Conservation (phyloP, 345 rosid genomes). For the Citrus sinensis region DNA sequence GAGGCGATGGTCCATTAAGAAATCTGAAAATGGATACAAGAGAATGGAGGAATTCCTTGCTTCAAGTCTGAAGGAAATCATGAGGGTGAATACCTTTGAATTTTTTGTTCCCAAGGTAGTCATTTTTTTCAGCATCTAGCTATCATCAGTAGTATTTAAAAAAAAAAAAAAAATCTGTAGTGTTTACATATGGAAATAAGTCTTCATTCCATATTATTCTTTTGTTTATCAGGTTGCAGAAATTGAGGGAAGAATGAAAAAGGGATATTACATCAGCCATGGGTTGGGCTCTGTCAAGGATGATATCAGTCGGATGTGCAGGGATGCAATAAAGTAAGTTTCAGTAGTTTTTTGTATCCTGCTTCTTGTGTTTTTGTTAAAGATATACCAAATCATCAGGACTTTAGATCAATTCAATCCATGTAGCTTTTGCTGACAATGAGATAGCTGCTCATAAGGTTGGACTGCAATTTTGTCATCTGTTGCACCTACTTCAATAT, state of each 20-base stretch:
- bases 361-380: neutral
- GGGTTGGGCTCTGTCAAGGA: conserved; percentile 89
- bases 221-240: conserved; percentile 65
- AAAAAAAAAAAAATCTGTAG: neutral
- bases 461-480: neutral
- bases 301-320: conserved; percentile 96
- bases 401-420: conserved; percentile 1
- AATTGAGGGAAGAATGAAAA: conserved; percentile 79
- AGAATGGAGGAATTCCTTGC: conserved; percentile 94
- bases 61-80: conserved; percentile 80
- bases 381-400: neutral
- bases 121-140: neutral
- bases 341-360: neutral
- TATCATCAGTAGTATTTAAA: neutral
- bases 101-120: conserved; percentile 88
- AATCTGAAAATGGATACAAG: conserved; percentile 79
- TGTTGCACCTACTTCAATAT: neutral
- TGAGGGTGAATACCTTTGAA: conserved; percentile 86
- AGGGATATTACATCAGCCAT: conserved; percentile 76
- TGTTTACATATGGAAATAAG: conserved; percentile 10
- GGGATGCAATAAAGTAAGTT: conserved; percentile 96
- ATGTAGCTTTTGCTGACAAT: conserved; percentile 1
- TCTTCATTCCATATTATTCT: conserved; percentile 18
- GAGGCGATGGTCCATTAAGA: conserved; percentile 89
- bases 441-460: neutral